phyloP scores from a whole-genome alignment of 2,329 filamentous ascomycete species.

The Hymenoscyphus fraxineus region DNA sequence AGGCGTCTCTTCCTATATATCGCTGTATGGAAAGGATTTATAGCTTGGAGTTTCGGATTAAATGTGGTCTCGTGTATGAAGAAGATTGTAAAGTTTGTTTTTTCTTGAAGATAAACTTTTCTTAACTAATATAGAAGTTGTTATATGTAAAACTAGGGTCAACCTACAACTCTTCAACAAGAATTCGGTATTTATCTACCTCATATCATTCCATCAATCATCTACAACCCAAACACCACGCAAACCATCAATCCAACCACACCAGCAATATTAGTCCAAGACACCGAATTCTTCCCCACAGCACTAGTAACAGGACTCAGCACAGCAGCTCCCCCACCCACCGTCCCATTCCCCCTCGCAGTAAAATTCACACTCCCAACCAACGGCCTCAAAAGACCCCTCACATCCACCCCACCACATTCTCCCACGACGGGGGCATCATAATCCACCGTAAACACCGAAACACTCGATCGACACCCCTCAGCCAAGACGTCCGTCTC shows the following conservation, averaged over 20 bases:
- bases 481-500: slow-evolving; percentile 46
- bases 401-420: slow-evolving; percentile 4
- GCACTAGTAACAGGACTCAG: not conserved
- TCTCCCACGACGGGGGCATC: slow-evolving; percentile 39
- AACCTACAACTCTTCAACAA: too few species aligned
- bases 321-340: not conserved
- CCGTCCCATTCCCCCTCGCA: not conserved
- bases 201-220: too few species aligned
- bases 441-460: slow-evolving; percentile 49
- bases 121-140: too few species aligned
- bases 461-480: slow-evolving; percentile 40
- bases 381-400: slow-evolving; percentile 1
- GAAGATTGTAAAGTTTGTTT: too few species aligned
- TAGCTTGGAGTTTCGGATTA: too few species aligned
- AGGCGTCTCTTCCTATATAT: too few species aligned
- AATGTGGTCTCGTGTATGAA: too few species aligned
- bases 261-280: not conserved
- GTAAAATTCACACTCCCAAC: slow-evolving; percentile 5
- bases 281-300: not conserved
- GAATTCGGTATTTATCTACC: too few species aligned
- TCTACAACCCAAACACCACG: not conserved
- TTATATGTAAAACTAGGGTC: too few species aligned
- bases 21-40: too few species aligned
- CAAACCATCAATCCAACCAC: not conserved
- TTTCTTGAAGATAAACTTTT: too few species aligned